Evolutionary conservation across 2,329 filamentous ascomycete genomes (phyloP), one percentile per base, ranked within the genome.

Genomic region (Sphaerulina vaccinii): DNA sequence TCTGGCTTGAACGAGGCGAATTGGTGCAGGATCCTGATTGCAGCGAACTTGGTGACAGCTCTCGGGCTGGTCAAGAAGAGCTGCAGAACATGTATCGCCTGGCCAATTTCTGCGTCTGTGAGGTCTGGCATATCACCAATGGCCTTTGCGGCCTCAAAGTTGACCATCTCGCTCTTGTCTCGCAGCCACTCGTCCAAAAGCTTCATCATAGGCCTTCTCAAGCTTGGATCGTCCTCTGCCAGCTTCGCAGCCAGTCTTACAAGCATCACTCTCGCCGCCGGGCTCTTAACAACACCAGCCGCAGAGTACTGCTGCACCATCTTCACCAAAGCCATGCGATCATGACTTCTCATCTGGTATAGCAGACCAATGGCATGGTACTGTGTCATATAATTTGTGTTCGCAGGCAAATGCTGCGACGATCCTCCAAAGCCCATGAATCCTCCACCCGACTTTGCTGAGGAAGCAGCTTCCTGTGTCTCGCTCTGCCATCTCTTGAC

Each of bases 281-380:
- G 90, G 72, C 88, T 96, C 83, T 96, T 97, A 57, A 97, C 86
- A 9, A 90, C 90, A 52, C 93, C 93, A 13, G 90, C 83, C 47
- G 86, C 86, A 46, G 90, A 90, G 70, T 96, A 97, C 72, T 99
- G 93, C 76, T 99, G 93, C n/a, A 99, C 92, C 93, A 99, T 97
- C 81, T 99, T 99, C 55, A 97, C 92, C 64, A 99, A 76, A 18
- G 93, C 91, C 93, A 99, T 99, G 65, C 93, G 85, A 72, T 99
- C 93, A 71, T 96, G 91, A 65, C 87, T 87, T 67, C 93, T 87
- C 90, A 97, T 97, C 75, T 97, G 92, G 72, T 97, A 99, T 38
- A 99, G 75, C 49, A 99, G 82, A 58, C 93, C 93, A 75, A 99
- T 96, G 58, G 93, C 93, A 72, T 99, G 93, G 73, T 99, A 99